Evolutionary conservation across 1,284 basidiomycete genomes (phyloP).

Genomic region (Apiotrichum akiyoshidainum): DNA sequence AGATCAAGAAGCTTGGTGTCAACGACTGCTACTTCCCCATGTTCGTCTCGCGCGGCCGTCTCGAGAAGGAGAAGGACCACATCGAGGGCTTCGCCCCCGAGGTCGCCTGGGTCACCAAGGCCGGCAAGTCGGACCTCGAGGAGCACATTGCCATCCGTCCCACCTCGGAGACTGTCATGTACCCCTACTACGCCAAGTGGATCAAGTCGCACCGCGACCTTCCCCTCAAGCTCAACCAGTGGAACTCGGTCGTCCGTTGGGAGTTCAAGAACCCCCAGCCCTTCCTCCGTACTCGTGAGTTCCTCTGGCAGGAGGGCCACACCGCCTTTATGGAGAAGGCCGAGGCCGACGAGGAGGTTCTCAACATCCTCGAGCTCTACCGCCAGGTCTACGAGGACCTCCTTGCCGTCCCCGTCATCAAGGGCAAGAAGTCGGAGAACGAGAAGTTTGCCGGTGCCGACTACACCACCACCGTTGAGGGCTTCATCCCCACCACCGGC

Average conservation of each 20-base stretch:
- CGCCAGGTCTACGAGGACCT: conserved; percentile 94
- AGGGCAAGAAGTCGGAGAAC: conserved; percentile 96
- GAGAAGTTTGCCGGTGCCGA: conserved; percentile 98
- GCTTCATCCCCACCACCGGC: conserved; percentile 94
- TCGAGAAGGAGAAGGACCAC: conserved; percentile 97
- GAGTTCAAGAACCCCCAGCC: conserved; percentile 99
- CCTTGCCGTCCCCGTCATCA: conserved; percentile 94
- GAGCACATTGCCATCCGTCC: conserved; percentile 98
- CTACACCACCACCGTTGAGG: conserved; percentile 98
- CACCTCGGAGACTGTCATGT: conserved; percentile 98
- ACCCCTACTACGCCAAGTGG: conserved; percentile 98
- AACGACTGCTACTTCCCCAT: conserved; percentile 99
- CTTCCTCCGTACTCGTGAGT: conserved; percentile 98
- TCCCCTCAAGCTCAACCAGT: conserved; percentile 95
- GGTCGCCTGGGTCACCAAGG: conserved; percentile 97
- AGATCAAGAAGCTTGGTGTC: conserved; percentile 92
- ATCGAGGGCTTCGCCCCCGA: conserved; percentile 99
- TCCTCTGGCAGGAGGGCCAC: conserved; percentile 99
- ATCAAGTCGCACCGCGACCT: conserved; percentile 97
- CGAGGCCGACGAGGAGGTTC: conserved; percentile 89
- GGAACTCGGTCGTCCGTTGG: conserved; percentile 99
- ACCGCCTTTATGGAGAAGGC: conserved; percentile 85
- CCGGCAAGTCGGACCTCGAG: conserved; percentile 88
- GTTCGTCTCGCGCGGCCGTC: conserved; percentile 89
- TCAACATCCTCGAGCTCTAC: conserved; percentile 93